Evolutionary conservation across 495 filamentous ascomycete species (phyloP).

Genomic region (Aspergillus olivimuriae): DNA sequence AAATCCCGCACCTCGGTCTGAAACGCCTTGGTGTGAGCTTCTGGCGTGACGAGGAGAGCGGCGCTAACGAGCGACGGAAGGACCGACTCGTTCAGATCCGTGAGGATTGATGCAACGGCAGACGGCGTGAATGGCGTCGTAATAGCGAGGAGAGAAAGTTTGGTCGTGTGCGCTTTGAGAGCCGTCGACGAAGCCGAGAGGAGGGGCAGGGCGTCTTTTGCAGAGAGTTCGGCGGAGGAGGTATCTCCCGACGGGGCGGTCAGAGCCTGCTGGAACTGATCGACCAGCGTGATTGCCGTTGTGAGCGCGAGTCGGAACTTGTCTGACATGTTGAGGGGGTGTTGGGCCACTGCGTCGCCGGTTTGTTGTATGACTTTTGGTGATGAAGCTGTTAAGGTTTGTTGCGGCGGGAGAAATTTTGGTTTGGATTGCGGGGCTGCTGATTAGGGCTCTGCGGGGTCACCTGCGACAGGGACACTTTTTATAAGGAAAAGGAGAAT

Average conservation of each 20-base stretch:
- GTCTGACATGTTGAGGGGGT: too few relatives aligned
- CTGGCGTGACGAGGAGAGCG: conserved; percentile 53
- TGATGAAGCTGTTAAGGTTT: neutral
- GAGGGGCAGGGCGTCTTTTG: conserved; percentile 51
- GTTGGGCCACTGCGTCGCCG: too few relatives aligned
- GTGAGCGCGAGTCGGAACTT: conserved; percentile 25
- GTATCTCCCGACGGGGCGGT: conserved; percentile 14
- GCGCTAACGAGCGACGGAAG: conserved; percentile 67
- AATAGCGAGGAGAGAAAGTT: conserved; percentile 77
- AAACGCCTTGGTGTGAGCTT: conserved; percentile 51
- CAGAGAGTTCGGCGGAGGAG: conserved; percentile 16
- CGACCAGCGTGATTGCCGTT: conserved; percentile 27
- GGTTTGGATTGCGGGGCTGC: conserved; percentile 24
- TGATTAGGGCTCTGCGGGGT: conserved; percentile 34
- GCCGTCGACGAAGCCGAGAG: conserved; percentile 59
- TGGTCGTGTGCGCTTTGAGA: conserved; percentile 76
- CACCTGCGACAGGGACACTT: conserved; percentile 20
- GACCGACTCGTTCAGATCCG: conserved; percentile 56
- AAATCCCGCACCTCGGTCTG: conserved; percentile 43
- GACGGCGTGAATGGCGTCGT: conserved; percentile 77
- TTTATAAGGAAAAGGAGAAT: too few relatives aligned
- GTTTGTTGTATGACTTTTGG: conserved; percentile 1
- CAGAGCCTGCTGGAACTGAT: conserved; percentile 36
- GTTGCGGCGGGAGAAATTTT: conserved; percentile 18
- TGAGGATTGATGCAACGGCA: conserved; percentile 60